Percentiles rank a stretch among this genome's conserved stretches.
Conservation (phyloP, 2,329 filamentous ascomycete species). For the Cladosporium sp. region DNA sequence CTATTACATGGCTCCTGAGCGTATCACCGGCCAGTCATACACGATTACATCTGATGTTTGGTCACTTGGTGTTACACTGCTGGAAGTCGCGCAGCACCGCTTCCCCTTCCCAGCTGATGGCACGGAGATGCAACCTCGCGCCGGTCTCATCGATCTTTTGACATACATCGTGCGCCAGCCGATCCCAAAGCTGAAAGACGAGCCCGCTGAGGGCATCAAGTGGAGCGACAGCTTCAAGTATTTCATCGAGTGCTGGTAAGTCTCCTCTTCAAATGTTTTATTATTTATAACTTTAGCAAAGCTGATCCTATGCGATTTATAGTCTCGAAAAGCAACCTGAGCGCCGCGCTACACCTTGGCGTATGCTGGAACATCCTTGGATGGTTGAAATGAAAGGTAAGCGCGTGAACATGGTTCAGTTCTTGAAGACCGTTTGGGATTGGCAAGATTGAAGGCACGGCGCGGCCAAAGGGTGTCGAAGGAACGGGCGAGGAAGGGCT, state of each 20-base stretch:
- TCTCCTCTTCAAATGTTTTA: conserved; percentile 25
- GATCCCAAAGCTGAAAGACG: conserved; percentile 93
- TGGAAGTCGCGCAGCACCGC: conserved; percentile 98
- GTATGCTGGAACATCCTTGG: conserved; percentile 98
- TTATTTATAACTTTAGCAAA: neutral
- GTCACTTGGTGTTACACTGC: conserved; percentile 91
- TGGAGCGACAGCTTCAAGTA: conserved; percentile 99
- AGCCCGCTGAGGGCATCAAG: conserved; percentile 69
- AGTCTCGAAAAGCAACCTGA: conserved; percentile 92
- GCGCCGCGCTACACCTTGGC: conserved; percentile 89
- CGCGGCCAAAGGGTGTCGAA: too few species aligned
- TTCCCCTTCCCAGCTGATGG: conserved; percentile 98
- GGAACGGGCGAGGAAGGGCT: too few species aligned
- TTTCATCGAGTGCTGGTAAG: conserved; percentile 98
- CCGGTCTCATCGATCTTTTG: conserved; percentile 87
- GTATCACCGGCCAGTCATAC: conserved; percentile 95
- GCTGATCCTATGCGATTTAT: conserved; percentile 22
- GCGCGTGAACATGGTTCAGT: conserved; percentile 95
- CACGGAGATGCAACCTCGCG: conserved; percentile 88
- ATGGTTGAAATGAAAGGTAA: conserved; percentile 95
- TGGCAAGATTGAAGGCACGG: conserved; percentile 65
- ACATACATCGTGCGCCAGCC: conserved; percentile 97
- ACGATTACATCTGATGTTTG: conserved; percentile 98
- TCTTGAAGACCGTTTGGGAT: conserved; percentile 92
- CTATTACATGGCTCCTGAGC: conserved; percentile 98